Evolutionary conservation across 495 filamentous ascomycete genomes (phyloP), one percentile per base, ranked within the genome.

Genomic region (Tuber borchii): DNA sequence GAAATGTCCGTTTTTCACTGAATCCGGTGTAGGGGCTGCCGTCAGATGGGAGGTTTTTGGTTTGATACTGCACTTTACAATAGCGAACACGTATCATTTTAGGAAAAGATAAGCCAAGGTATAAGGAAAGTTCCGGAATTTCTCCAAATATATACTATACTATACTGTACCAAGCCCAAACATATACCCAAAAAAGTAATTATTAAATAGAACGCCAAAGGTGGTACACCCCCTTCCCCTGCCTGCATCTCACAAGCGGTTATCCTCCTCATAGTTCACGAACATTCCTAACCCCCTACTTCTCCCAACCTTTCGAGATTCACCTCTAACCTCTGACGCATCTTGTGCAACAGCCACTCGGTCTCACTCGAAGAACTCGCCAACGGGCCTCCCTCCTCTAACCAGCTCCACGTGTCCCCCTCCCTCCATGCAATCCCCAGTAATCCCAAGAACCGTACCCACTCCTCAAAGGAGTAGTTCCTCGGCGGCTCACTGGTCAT

Each of bases 401-500:
- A 85, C 93, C 93, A 97, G 68, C 90, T 92, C 92, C 93, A 94
- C 71, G 85, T 82, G 8, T 83, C 79, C 26, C 83, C 71, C 42
- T 83, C 80, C 40, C 81, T 65, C 37, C 84, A 81, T 56, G 83
- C 83, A 8, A 76, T 72, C 19, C 70, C 93, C 22, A 95, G 87
- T 3, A 97, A 86, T 39, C 87, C 87, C 31, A 97, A 87, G 81
- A 90, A 96, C 84, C 90, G 93, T 14, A 90, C 89, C 93, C 93
- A 97, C 82, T 96, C 93, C 14, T 89, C 84, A 82, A 92, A 96
- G 20, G 88, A 87, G 83, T 95, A 97, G 81, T 90, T 88, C 71
- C 89, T 88, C 0, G 89, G 87, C 12, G 90, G 89, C 26, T 84
- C 85, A 56, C 85, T 85, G 31, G 87, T 85, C 31, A 93, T 78